Evolutionary conservation across 495 filamentous ascomycete species (phyloP).

Genomic region (Hypoxylon trugodes): DNA sequence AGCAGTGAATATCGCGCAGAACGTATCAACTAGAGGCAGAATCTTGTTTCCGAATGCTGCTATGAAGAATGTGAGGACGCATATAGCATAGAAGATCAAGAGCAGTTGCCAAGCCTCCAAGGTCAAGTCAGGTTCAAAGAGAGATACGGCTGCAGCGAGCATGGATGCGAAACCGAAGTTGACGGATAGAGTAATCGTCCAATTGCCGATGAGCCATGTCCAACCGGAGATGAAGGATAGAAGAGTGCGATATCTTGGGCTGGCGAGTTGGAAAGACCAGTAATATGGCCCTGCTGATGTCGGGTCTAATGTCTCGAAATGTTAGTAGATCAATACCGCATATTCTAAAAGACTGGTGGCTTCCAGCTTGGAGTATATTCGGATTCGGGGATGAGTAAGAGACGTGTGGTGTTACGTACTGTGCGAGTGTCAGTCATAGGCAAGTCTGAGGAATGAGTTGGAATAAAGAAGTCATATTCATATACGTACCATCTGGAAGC

Average conservation of each 20-base stretch:
- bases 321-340: no score
- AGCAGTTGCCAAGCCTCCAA: slow-evolving; percentile 59
- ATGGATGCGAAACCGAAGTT: slow-evolving; percentile 64
- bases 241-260: slow-evolving; percentile 55
- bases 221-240: slow-evolving; percentile 66
- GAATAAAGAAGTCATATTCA: no score
- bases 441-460: no score
- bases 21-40: slow-evolving; percentile 63
- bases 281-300: slow-evolving; percentile 66
- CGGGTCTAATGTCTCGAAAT: no score
- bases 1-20: slow-evolving; percentile 50
- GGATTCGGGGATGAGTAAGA: no score
- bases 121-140: slow-evolving; percentile 53
- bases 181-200: slow-evolving; percentile 68
- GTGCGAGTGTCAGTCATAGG: no score
- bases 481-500: slow-evolving; percentile 63
- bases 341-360: no score
- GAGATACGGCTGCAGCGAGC: slow-evolving; percentile 60
- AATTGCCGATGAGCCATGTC: slow-evolving; percentile 62
- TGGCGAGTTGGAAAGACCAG: slow-evolving; percentile 65
- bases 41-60: slow-evolving; percentile 65
- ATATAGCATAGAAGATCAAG: slow-evolving; percentile 63
- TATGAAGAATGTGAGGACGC: slow-evolving; percentile 60
- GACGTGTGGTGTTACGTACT: no score
- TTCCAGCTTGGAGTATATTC: no score